Conservation (phyloP, 805 yeast species). For the Yarrowia phangngaensis region DNA sequence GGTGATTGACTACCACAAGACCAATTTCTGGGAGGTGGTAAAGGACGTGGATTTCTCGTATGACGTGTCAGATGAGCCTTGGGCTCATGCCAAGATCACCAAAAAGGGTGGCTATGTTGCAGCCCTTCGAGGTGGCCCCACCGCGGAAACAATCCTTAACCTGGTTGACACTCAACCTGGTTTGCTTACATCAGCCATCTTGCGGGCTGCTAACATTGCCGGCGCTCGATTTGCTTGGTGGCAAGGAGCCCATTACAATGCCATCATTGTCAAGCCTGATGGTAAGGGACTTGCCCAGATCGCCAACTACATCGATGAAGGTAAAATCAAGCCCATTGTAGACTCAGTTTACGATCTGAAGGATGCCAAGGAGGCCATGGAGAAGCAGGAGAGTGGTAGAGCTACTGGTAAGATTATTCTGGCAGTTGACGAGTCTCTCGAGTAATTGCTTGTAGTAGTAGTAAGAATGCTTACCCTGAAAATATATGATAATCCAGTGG, state of each 20-base stretch:
- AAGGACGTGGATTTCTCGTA: conserved; percentile 30
- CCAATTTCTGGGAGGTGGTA: conserved; percentile 28
- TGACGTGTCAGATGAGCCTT: conserved; percentile 30
- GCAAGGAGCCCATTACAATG: conserved; percentile 25
- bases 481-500: too few species aligned
- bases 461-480: too few species aligned
- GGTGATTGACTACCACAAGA: conserved; percentile 32
- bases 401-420: conserved; percentile 31
- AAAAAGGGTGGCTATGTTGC: conserved; percentile 29
- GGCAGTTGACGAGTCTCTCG: conserved; percentile 21
- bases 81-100: conserved; percentile 27
- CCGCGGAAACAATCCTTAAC: conserved; percentile 3
- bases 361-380: conserved; percentile 27
- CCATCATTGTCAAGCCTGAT: conserved; percentile 19
- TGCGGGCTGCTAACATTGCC: conserved; percentile 14
- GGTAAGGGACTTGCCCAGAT: conserved; percentile 20
- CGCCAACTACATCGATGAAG: conserved; percentile 27
- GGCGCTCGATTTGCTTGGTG: conserved; percentile 6
- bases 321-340: conserved; percentile 29
- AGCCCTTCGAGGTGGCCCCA: conserved; percentile 28
- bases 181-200: neutral
- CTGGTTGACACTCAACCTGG: conserved; percentile 1
- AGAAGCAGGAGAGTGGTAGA: conserved; percentile 27
- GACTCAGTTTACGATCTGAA: conserved; percentile 28
- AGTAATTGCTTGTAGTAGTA: too few species aligned